Evolutionary conservation across 371 early-diverging fungal species (phyloP).

Genomic region (Blakeslea trispora): DNA sequence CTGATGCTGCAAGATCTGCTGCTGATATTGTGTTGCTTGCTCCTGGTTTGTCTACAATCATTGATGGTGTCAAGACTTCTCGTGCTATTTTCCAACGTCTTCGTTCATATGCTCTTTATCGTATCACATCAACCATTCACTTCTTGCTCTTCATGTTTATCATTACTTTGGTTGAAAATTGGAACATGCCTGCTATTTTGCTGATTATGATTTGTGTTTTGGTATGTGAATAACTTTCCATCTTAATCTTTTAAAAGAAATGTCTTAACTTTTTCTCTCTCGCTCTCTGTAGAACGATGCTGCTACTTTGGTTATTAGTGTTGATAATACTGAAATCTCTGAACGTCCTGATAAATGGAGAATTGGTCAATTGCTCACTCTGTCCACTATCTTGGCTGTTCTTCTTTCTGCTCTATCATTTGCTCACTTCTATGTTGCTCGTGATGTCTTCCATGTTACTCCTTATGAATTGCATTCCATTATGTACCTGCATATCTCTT

Average conservation of each 20-base stretch:
- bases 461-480: constrained; percentile 67
- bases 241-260: neutral
- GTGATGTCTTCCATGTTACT: constrained; percentile 60
- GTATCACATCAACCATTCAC: constrained; percentile 92
- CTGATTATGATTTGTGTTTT: constrained; percentile 85
- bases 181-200: constrained; percentile 80
- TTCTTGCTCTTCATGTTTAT: constrained; percentile 93
- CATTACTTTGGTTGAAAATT: constrained; percentile 76
- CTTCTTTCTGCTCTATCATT: constrained; percentile 78
- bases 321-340: constrained; percentile 90
- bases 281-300: constrained; percentile 69
- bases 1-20: constrained; percentile 96
- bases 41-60: constrained; percentile 87
- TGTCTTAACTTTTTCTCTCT: neutral
- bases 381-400: constrained; percentile 76
- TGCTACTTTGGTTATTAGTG: constrained; percentile 89
- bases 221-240: constrained; percentile 24
- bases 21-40: constrained; percentile 92
- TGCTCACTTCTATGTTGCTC: constrained; percentile 79
- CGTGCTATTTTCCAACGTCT: constrained; percentile 94
- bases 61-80: constrained; percentile 81
- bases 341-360: constrained; percentile 90
- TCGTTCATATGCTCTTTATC: constrained; percentile 90
- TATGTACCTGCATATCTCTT: constrained; percentile 91
- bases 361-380: constrained; percentile 82